Evolutionary conservation across 805 yeast species (phyloP).

Genomic region (Peterozyma toletana): DNA sequence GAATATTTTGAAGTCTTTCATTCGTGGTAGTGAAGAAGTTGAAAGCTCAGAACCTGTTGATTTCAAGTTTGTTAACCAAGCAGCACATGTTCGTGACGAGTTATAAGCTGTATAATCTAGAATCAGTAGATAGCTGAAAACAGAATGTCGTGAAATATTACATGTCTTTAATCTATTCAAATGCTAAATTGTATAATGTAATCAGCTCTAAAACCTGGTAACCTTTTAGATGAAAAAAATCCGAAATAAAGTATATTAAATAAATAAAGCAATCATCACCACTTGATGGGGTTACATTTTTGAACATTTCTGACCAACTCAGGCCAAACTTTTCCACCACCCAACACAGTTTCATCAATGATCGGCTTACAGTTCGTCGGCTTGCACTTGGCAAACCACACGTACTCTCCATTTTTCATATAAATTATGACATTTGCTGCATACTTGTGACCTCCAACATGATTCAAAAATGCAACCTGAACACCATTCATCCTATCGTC

Average conservation of each 20-base stretch:
- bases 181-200: background rate
- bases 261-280: slow-evolving; percentile 26
- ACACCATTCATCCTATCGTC: slow-evolving; percentile 77
- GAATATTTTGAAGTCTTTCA: slow-evolving; percentile 37
- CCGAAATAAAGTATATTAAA: background rate
- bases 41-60: too few relatives aligned
- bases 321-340: slow-evolving; percentile 66
- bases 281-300: slow-evolving; percentile 43
- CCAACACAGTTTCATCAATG: slow-evolving; percentile 65
- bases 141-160: background rate
- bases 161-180: background rate
- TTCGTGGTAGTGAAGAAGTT: slow-evolving; percentile 3
- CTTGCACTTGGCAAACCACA: slow-evolving; percentile 83
- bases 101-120: slow-evolving; percentile 13
- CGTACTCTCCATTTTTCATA: slow-evolving; percentile 61
- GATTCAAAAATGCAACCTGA: slow-evolving; percentile 64
- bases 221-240: background rate
- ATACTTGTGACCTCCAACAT: slow-evolving; percentile 94
- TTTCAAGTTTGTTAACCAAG: background rate
- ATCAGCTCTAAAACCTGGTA: background rate
- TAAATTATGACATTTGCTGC: slow-evolving; percentile 86
- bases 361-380: slow-evolving; percentile 73
- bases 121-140: slow-evolving; percentile 11
- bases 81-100: slow-evolving; percentile 12
- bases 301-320: slow-evolving; percentile 56